Evolutionary conservation across 768 basidiomycete species (phyloP).

Genomic region (Antrodiella citrinella): DNA sequence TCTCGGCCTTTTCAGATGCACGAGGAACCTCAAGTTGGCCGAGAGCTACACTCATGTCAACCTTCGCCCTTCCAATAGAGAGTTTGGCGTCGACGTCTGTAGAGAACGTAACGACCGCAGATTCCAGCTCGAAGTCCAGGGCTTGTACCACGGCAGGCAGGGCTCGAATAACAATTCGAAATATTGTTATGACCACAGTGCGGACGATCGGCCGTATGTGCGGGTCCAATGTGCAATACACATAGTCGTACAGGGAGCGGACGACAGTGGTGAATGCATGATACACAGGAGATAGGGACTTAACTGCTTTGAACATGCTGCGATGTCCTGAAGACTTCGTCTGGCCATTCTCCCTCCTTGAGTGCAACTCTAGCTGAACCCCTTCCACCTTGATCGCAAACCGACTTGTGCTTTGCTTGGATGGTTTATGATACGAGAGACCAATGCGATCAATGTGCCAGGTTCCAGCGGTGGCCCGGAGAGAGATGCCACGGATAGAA

Average conservation of each 20-base stretch:
- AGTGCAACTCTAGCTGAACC: slow-evolving; percentile 41
- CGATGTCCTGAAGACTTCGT: background rate
- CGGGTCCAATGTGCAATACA: slow-evolving; percentile 47
- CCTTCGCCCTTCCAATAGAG: slow-evolving; percentile 38
- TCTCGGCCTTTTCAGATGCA: slow-evolving; percentile 7
- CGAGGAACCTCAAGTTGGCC: slow-evolving; percentile 37
- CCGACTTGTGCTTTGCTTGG: slow-evolving; percentile 41
- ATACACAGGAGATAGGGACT: background rate
- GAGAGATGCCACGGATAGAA: slow-evolving; percentile 71
- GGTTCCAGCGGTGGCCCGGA: slow-evolving; percentile 44
- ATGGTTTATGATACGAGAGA: slow-evolving; percentile 46
- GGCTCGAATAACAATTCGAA: slow-evolving; percentile 54
- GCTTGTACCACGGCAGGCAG: slow-evolving; percentile 64
- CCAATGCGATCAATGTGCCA: slow-evolving; percentile 64
- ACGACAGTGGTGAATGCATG: background rate
- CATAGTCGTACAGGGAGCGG: slow-evolving; percentile 9
- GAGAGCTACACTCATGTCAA: slow-evolving; percentile 50
- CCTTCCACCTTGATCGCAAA: slow-evolving; percentile 60
- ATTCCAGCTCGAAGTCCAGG: slow-evolving; percentile 59
- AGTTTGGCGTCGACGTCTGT: slow-evolving; percentile 46
- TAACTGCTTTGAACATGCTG: background rate
- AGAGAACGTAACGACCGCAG: slow-evolving; percentile 41
- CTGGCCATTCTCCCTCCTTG: background rate
- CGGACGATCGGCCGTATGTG: slow-evolving; percentile 56
- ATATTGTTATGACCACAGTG: slow-evolving; percentile 39